These are phyloP conservation scores for Amanita pallidorosea DNA, from an alignment of 768 basidiomycete species.

Conservation along the genomic window DNA sequence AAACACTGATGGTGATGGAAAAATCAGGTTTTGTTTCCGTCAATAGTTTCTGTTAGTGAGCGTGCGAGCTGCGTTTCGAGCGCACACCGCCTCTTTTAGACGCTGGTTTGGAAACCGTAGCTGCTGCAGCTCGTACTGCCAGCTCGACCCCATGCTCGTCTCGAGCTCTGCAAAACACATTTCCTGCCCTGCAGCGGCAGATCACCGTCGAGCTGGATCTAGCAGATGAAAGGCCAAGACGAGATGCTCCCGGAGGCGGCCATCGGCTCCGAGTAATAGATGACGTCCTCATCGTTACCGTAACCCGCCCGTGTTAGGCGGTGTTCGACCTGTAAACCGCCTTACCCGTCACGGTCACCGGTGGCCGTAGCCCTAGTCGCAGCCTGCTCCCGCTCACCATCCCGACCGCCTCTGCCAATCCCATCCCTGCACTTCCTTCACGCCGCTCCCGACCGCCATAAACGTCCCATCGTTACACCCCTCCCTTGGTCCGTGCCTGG, in stretches of 20 bases:
- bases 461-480: constrained; percentile 49
- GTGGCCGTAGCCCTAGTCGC: no score
- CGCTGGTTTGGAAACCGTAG: constrained; percentile 61
- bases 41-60: no score
- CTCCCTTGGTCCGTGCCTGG: constrained; percentile 54
- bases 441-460: constrained; percentile 36
- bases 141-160: constrained; percentile 52
- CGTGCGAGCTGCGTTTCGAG: constrained; percentile 16
- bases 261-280: constrained; percentile 13
- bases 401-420: constrained; percentile 10
- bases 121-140: constrained; percentile 81
- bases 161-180: constrained; percentile 70
- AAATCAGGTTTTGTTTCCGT: no score
- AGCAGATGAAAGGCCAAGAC: constrained; percentile 25
- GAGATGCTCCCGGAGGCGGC: constrained; percentile 14
- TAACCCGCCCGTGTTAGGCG: no score
- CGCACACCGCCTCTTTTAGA: constrained; percentile 39
- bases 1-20: no score
- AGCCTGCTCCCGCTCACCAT: constrained; percentile 21
- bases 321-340: not conserved
- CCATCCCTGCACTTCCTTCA: constrained; percentile 61
- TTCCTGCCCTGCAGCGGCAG: not conserved
- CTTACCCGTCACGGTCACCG: no score
- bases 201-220: constrained; percentile 19
- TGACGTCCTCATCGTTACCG: constrained; percentile 1